phyloP scores from a whole-genome alignment of 2,329 filamentous ascomycete species.

The Domatiomyces catenatus region DNA sequence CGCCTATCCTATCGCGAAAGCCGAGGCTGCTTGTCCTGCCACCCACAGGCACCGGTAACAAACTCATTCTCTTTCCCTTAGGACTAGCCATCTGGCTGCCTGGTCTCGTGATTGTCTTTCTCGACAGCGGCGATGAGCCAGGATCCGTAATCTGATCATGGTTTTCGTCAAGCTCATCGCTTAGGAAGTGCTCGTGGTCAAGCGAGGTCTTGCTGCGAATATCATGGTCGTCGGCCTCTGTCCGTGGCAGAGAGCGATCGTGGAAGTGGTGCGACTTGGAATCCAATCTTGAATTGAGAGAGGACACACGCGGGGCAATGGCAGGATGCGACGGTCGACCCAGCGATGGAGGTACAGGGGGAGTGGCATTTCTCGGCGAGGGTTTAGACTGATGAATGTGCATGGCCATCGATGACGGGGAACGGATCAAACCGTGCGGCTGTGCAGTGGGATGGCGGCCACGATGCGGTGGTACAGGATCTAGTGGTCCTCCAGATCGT shows the following conservation, averaged over 20 bases:
- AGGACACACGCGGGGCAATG: neutral
- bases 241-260: conserved; percentile 6
- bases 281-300: neutral
- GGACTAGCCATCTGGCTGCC: conserved; percentile 13
- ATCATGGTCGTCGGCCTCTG: conserved; percentile 1
- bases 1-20: neutral
- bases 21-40: neutral
- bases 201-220: conserved; percentile 2
- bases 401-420: conserved; percentile 15
- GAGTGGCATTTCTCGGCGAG: conserved; percentile 5
- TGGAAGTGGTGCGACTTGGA: conserved; percentile 3
- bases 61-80: conserved; percentile 15
- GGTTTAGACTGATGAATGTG: conserved; percentile 9
- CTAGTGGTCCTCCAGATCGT: conserved; percentile 10
- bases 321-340: conserved; percentile 8
- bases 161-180: conserved; percentile 11
- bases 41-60: conserved; percentile 15
- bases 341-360: conserved; percentile 12
- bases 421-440: conserved; percentile 13
- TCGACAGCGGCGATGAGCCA: conserved; percentile 15
- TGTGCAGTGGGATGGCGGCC: conserved; percentile 9
- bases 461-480: conserved; percentile 16
- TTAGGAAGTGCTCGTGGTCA: conserved; percentile 1
- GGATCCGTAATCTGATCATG: conserved; percentile 15
- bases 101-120: conserved; percentile 15